Conservation (phyloP, 768 basidiomycete genomes). For the Lentinus brumalis region DNA sequence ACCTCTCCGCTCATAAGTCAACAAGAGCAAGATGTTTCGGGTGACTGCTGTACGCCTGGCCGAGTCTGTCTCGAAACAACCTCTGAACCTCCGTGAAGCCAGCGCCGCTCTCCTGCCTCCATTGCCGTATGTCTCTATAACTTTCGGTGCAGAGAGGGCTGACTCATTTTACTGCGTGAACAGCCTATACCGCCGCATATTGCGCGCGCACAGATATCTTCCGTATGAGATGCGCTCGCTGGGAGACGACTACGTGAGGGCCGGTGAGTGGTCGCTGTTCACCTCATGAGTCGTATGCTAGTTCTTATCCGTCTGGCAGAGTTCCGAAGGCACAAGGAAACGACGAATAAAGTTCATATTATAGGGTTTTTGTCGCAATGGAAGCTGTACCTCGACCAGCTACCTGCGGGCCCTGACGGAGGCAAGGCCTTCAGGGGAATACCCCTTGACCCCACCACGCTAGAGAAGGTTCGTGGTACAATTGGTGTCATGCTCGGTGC, state of each 20-base stretch:
- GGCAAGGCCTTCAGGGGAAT: conserved; percentile 57
- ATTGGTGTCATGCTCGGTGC: background rate
- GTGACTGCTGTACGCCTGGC: conserved; percentile 49
- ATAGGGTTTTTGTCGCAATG: conserved; percentile 96
- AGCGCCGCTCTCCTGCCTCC: conserved; percentile 79
- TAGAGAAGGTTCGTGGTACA: conserved; percentile 65
- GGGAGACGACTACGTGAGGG: conserved; percentile 85
- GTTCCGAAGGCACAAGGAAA: conserved; percentile 78
- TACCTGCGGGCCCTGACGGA: conserved; percentile 49
- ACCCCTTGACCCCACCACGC: conserved; percentile 66
- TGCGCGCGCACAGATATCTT: conserved; percentile 77
- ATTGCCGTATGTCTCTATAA: conserved; percentile 60
- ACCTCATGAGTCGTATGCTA: background rate
- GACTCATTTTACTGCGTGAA: background rate
- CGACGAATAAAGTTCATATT: conserved; percentile 85
- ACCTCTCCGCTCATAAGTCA: background rate
- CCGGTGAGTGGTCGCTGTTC: conserved; percentile 46
- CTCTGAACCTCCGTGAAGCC: conserved; percentile 61
- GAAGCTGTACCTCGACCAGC: conserved; percentile 86
- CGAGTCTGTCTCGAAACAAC: conserved; percentile 55
- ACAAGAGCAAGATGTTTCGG: conserved; percentile 33
- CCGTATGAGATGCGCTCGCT: conserved; percentile 80
- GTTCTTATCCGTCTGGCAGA: conserved; percentile 47
- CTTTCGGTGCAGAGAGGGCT: background rate
- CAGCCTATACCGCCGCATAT: conserved; percentile 79